phyloP scores from a whole-genome alignment of 495 filamentous ascomycete species.

The Ramalina peruviana region DNA sequence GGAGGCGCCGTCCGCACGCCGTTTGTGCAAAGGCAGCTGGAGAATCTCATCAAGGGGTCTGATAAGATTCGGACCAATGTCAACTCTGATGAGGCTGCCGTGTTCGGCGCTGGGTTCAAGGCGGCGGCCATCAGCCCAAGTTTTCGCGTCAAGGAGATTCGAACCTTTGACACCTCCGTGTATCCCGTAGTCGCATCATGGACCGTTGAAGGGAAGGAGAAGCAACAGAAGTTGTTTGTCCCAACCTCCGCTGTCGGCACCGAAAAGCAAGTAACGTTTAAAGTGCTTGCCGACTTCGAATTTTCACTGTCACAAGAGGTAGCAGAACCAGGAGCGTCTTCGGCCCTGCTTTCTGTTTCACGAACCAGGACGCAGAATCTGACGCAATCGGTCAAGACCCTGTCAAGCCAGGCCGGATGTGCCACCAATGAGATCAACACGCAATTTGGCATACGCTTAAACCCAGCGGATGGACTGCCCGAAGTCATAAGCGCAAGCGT shows the following conservation, averaged over 20 bases:
- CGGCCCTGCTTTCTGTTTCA: slow-evolving; percentile 35
- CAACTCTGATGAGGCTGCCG: slow-evolving; percentile 92
- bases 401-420: slow-evolving; percentile 67
- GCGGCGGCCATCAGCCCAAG: slow-evolving; percentile 80
- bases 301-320: slow-evolving; percentile 67
- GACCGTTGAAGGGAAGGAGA: slow-evolving; percentile 43
- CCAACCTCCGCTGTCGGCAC: slow-evolving; percentile 60
- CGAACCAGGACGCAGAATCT: slow-evolving; percentile 64
- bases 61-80: slow-evolving; percentile 85
- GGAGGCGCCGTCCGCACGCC: slow-evolving; percentile 85
- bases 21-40: slow-evolving; percentile 83
- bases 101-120: slow-evolving; percentile 92
- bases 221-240: slow-evolving; percentile 66
- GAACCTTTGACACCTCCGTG: slow-evolving; percentile 53
- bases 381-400: slow-evolving; percentile 60
- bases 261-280: slow-evolving; percentile 78
- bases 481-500: slow-evolving; percentile 61
- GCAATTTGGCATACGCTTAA: slow-evolving; percentile 62
- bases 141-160: slow-evolving; percentile 96
- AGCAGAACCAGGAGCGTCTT: slow-evolving; percentile 19
- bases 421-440: slow-evolving; percentile 60
- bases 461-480: slow-evolving; percentile 63
- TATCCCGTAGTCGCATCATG: slow-evolving; percentile 66
- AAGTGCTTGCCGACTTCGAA: slow-evolving; percentile 72
- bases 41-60: slow-evolving; percentile 52